These are phyloP conservation scores for Acanthamoeba castellanii DNA, from an alignment of 208 protist genomes.

Conservation along the genomic window DNA sequence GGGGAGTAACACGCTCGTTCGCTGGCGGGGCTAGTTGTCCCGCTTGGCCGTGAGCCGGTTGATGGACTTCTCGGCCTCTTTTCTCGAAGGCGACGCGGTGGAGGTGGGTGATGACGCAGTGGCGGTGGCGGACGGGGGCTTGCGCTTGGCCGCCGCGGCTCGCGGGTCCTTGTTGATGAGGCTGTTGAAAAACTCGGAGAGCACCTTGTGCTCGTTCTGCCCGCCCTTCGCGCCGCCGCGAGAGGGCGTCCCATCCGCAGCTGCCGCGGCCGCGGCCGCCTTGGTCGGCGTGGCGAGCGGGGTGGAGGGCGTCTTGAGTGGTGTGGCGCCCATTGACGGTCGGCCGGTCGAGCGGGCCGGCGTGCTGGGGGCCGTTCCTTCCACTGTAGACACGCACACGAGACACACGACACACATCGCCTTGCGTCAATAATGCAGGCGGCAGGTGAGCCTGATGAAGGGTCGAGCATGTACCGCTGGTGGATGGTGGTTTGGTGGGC, in stretches of 20 bases:
- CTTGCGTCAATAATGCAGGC: no score
- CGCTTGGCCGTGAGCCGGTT: no score
- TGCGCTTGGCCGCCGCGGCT: no score
- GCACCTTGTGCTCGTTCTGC: conserved; percentile 68
- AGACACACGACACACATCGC: no score
- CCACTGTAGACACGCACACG: not conserved
- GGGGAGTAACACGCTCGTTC: no score
- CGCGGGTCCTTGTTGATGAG: no score
- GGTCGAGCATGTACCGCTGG: not conserved
- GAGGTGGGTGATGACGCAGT: no score
- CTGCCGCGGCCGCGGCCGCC: conserved; percentile 14
- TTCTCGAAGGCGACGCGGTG: no score
- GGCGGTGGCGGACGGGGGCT: no score
- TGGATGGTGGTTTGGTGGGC: not conserved
- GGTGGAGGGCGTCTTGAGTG: not conserved
- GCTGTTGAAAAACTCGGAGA: conserved; percentile 81
- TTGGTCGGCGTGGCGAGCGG: not conserved
- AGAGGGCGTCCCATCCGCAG: conserved; percentile 68
- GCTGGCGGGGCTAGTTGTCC: no score
- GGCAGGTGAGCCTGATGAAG: not conserved
- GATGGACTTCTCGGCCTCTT: no score
- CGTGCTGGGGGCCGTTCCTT: not conserved
- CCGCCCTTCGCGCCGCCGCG: not conserved
- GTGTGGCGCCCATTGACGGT: not conserved
- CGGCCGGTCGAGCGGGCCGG: not conserved